Percentiles rank a stretch among this genome's conserved stretches.
Evolutionary conservation across 768 basidiomycete genomes (phyloP).

Genomic region (Tulasnella sp.): DNA sequence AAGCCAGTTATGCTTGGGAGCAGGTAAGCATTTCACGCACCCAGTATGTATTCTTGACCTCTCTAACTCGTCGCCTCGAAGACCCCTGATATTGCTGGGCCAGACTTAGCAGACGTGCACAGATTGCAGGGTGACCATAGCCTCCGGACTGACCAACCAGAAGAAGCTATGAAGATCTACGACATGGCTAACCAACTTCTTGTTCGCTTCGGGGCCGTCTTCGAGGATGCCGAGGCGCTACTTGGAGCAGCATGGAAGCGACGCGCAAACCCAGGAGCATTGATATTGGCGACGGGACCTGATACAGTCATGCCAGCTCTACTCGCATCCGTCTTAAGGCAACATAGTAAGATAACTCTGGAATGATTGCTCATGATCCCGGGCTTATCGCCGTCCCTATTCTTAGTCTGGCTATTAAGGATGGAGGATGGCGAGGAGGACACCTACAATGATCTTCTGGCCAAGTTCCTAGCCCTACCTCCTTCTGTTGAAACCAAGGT

Average conservation of each 20-base stretch:
- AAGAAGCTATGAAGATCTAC: slow-evolving; percentile 44
- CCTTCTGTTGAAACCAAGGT: slow-evolving; percentile 50
- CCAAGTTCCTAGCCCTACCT: slow-evolving; percentile 46
- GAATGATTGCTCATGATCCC: neutral
- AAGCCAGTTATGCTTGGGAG: slow-evolving; percentile 37
- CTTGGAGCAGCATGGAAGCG: slow-evolving; percentile 1
- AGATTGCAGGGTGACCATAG: slow-evolving; percentile 47
- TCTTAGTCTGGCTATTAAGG: slow-evolving; percentile 54
- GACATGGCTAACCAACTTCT: slow-evolving; percentile 46
- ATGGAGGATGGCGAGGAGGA: slow-evolving; percentile 38
- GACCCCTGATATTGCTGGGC: slow-evolving; percentile 28
- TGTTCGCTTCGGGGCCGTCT: slow-evolving; percentile 47
- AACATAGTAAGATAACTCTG: slow-evolving; percentile 47
- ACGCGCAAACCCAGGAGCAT: neutral
- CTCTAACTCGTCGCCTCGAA: neutral
- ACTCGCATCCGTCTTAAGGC: slow-evolving; percentile 49
- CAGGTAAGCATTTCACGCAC: slow-evolving; percentile 25
- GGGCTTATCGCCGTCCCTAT: slow-evolving; percentile 10
- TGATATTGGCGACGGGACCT: slow-evolving; percentile 15
- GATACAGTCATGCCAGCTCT: slow-evolving; percentile 52
- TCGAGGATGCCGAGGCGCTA: slow-evolving; percentile 23
- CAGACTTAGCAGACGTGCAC: slow-evolving; percentile 47
- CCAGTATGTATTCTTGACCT: slow-evolving; percentile 4
- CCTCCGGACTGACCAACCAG: slow-evolving; percentile 30
- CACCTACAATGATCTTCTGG: slow-evolving; percentile 41